phyloP scores from a whole-genome alignment of 495 filamentous ascomycete species.

The Penicillium steckii region DNA sequence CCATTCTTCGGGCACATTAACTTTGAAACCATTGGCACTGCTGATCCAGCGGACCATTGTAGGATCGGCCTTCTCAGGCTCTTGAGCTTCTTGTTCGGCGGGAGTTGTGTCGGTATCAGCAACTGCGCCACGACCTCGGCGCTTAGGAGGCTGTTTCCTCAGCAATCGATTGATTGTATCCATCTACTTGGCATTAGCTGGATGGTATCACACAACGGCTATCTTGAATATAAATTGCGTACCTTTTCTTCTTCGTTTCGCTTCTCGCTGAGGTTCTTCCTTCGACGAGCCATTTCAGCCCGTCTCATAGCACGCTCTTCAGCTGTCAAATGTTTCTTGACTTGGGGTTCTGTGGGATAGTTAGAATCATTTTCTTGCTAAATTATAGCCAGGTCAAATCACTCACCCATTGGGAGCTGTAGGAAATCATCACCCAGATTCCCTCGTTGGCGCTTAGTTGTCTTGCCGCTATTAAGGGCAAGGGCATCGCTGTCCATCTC shows the following conservation, averaged over 20 bases:
- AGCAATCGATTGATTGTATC: slow-evolving; percentile 97
- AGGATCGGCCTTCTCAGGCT: slow-evolving; percentile 58
- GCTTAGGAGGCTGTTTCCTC: slow-evolving; percentile 93
- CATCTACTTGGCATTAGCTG: slow-evolving; percentile 54
- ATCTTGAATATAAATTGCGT: slow-evolving; percentile 9
- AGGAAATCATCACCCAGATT: slow-evolving; percentile 68
- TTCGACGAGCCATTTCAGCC: slow-evolving; percentile 90
- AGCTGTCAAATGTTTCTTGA: slow-evolving; percentile 87
- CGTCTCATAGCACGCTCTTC: slow-evolving; percentile 95
- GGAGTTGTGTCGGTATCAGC: slow-evolving; percentile 47
- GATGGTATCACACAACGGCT: background rate
- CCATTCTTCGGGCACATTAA: slow-evolving; percentile 84
- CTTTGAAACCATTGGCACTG: slow-evolving; percentile 60
- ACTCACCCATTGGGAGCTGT: slow-evolving; percentile 79
- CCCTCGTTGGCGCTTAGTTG: slow-evolving; percentile 86
- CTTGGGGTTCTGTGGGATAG: slow-evolving; percentile 72
- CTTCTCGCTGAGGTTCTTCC: slow-evolving; percentile 97
- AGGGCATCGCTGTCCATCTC: slow-evolving; percentile 66
- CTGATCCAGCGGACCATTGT: slow-evolving; percentile 79
- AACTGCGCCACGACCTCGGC: slow-evolving; percentile 52
- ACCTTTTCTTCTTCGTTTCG: slow-evolving; percentile 99
- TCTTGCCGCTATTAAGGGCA: slow-evolving; percentile 67
- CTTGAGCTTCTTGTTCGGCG: slow-evolving; percentile 56
- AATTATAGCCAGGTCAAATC: background rate
- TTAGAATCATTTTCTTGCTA: slow-evolving; percentile 10